Evolutionary conservation across 2,329 filamentous ascomycete genomes (phyloP).

Genomic region (Talaromyces sp.): DNA sequence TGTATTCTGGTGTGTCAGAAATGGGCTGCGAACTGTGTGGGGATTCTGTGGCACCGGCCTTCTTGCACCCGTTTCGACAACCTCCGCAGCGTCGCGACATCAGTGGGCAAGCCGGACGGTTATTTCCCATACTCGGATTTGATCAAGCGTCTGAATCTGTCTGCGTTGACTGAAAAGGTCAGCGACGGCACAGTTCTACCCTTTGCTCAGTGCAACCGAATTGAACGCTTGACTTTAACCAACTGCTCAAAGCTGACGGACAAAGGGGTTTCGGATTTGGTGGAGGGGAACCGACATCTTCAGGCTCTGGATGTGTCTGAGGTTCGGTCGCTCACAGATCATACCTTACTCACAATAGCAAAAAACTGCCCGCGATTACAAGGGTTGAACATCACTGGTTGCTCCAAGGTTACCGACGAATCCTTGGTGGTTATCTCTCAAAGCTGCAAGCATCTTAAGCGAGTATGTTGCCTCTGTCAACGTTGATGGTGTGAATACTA

Average conservation of each 20-base stretch:
- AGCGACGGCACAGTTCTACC: conserved; percentile 86
- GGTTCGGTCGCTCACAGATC: conserved; percentile 72
- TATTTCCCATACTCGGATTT: conserved; percentile 88
- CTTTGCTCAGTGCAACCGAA: conserved; percentile 76
- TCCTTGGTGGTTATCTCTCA: conserved; percentile 76
- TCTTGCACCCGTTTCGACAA: conserved; percentile 83
- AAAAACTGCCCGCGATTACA: conserved; percentile 79
- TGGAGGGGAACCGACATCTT: conserved; percentile 73
- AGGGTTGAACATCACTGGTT: conserved; percentile 87
- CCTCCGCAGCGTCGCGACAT: conserved; percentile 73
- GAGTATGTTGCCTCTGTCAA: conserved; percentile 51
- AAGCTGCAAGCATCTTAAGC: conserved; percentile 79
- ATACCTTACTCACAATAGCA: conserved; percentile 71
- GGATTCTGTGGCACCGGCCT: conserved; percentile 89
- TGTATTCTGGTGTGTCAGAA: conserved; percentile 92
- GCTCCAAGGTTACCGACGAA: conserved; percentile 77
- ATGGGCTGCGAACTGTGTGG: conserved; percentile 90
- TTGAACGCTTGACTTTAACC: conserved; percentile 89
- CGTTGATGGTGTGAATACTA: neutral
- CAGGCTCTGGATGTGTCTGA: conserved; percentile 87
- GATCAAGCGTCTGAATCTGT: conserved; percentile 87
- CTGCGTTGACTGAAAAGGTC: conserved; percentile 67
- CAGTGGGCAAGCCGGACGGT: conserved; percentile 65
- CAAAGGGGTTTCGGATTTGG: conserved; percentile 70
- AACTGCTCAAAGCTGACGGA: conserved; percentile 84